Evolutionary conservation across 768 basidiomycete genomes (phyloP), one percentile per base, ranked within the genome.

Genomic region (Lyophyllum shimeji): DNA sequence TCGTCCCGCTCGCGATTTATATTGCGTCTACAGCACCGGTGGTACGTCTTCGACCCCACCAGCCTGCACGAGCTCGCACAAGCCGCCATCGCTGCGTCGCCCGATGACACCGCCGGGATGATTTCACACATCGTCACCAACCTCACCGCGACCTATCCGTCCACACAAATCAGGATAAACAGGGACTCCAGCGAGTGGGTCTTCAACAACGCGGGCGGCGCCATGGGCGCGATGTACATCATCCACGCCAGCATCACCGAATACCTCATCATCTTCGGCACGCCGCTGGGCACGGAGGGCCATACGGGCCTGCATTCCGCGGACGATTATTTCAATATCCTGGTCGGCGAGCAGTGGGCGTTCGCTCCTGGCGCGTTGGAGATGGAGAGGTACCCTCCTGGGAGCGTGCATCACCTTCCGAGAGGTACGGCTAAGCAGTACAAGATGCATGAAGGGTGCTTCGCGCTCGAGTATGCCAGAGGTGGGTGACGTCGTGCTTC

Each of bases 161-260:
- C 81, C 46, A 76, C 76, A 27, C 59, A 76, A n/a, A 78, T 85
- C 40, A 74, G 72, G 18, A 53, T 91, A 59, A 83, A 85, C 67
- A 60, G 83, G 48, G 64, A 88, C 74, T 67, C 81, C 20, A 76
- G 76, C 34, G 95, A 98, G 65, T 98, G 96, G 96, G 83, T 97
- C 23, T 90, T 96, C 74, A 98, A 86, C 77, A 98, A 98, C 64
- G 95, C 96, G 0, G 97, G 95, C 11, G 97, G 97, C 57, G 95
- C 95, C 0, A 98, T 96, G 95, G 95, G 95, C 42, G 88, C 88
- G 31, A 98, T 99, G 96, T 97, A 95, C 70, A 82, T 98, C 73
- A 92, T 98, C 60, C 97, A 98, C 65, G 93, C 96, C 17, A 89
- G 86, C 73, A 87, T 99, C 64, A 98, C 96, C 9, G 97, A 99